A percentile compares a stretch with the other conserved stretches of the same genome.
Evolutionary conservation across 2,329 filamentous ascomycete genomes (phyloP).

Genomic region (Davidsoniella eucalypti): DNA sequence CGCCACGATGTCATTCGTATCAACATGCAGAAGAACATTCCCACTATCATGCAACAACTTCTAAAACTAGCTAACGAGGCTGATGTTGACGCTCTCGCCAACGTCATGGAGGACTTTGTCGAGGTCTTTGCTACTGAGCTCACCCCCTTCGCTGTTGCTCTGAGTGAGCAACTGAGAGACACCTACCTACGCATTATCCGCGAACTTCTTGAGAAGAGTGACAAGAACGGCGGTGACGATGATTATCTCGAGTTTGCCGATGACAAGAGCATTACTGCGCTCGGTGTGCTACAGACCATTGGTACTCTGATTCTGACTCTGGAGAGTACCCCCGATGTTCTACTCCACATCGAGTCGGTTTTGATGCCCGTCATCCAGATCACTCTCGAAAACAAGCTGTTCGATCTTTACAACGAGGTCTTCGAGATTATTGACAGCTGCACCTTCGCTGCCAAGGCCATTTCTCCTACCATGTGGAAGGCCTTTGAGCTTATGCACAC

Average conservation of each 20-base stretch:
- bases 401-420: conserved; percentile 92
- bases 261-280: conserved; percentile 94
- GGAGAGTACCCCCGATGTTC: conserved; percentile 90
- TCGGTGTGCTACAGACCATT: conserved; percentile 93
- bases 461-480: conserved; percentile 95
- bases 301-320: conserved; percentile 91
- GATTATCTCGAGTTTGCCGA: conserved; percentile 86
- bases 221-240: conserved; percentile 57
- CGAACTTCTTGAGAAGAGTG: conserved; percentile 78
- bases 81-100: conserved; percentile 89
- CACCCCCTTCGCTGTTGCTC: conserved; percentile 87
- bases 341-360: conserved; percentile 85
- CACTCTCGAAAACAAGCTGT: conserved; percentile 93
- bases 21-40: conserved; percentile 95
- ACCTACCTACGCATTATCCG: conserved; percentile 89
- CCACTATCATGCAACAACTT: conserved; percentile 97
- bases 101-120: conserved; percentile 99
- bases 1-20: conserved; percentile 84
- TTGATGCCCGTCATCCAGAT: conserved; percentile 95
- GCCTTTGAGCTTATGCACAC: conserved; percentile 93
- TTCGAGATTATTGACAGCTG: conserved; percentile 99
- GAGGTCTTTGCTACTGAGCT: conserved; percentile 96
- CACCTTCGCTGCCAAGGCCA: conserved; percentile 91
- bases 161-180: conserved; percentile 89
- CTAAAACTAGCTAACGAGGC: conserved; percentile 95